Conservation (phyloP, 2,329 filamentous ascomycete genomes). For the Penicillium aurantiogriseum region DNA sequence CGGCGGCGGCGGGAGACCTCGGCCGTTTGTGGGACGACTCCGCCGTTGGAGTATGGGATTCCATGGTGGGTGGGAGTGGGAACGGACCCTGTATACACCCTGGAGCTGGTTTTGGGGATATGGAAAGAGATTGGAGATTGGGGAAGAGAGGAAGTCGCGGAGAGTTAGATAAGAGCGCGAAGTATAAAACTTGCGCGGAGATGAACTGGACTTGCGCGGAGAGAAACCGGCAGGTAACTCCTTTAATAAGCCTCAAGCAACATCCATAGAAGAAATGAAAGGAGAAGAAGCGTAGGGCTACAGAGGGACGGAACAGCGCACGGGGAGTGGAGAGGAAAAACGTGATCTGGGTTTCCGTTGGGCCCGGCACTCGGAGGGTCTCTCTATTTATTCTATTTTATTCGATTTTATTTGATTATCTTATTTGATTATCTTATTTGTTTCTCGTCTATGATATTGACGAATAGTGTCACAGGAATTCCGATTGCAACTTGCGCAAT, state of each 20-base stretch:
- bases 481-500: not conserved
- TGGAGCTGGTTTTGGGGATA: not conserved
- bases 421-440: not conserved
- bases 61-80: slow-evolving; percentile 26
- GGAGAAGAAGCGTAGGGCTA: not conserved
- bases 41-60: slow-evolving; percentile 34
- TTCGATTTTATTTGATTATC: no score
- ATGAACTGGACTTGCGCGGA: slow-evolving; percentile 9
- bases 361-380: not conserved
- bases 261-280: slow-evolving; percentile 12
- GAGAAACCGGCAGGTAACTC: slow-evolving; percentile 9
- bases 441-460: not conserved
- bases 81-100: not conserved
- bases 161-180: slow-evolving; percentile 2
- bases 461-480: not conserved
- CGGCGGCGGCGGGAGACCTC: slow-evolving; percentile 45
- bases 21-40: slow-evolving; percentile 46
- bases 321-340: slow-evolving; percentile 15
- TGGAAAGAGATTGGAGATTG: not conserved
- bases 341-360: slow-evolving; percentile 4
- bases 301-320: slow-evolving; percentile 8
- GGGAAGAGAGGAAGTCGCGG: not conserved
- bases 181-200: slow-evolving; percentile 7
- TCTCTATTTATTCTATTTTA: not conserved
- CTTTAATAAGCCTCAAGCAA: not conserved